phyloP scores from a whole-genome alignment of 73 alveolate genomes.

The Paramecium octaurelia region DNA sequence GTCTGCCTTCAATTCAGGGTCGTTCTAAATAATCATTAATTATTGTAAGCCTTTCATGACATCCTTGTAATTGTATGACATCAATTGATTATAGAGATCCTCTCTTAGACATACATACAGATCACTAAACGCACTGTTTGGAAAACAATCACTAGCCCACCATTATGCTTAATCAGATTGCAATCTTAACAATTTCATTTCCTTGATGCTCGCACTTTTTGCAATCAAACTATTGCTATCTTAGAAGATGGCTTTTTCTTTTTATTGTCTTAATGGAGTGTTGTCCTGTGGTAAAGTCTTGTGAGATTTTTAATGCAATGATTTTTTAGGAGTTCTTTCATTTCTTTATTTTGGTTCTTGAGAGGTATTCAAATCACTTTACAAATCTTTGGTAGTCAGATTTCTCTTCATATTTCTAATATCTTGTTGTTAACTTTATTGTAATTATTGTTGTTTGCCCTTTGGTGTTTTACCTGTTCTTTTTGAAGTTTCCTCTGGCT shows the following conservation, averaged over 20 bases:
- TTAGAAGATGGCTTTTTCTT: not conserved
- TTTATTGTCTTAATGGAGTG: not conserved
- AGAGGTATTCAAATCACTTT: not conserved
- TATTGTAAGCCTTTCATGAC: not conserved
- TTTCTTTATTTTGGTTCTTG: constrained; percentile 26
- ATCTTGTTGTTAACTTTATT: not conserved
- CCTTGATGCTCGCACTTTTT: not conserved
- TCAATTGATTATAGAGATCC: not conserved
- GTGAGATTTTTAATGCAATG: constrained; percentile 4
- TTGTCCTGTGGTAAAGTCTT: constrained; percentile 22
- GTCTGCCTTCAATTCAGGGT: not conserved
- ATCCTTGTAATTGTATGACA: constrained; percentile 28
- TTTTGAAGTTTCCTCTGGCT: not conserved
- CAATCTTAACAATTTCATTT: not conserved
- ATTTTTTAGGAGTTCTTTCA: constrained; percentile 48
- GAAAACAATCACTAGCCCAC: constrained; percentile 26
- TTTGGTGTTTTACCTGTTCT: constrained; percentile 45
- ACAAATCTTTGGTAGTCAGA: constrained; percentile 1
- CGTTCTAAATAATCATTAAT: not conserved
- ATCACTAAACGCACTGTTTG: not conserved
- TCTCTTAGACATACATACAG: not conserved
- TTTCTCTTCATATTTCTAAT: constrained; percentile 24
- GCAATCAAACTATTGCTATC: constrained; percentile 16
- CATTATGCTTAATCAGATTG: not conserved
- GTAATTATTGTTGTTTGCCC: not conserved